Percentiles rank a stretch among this genome's conserved stretches.
These are phyloP conservation scores for Diplotaxis tenuifolia DNA, from an alignment of 345 rosid species.

Conservation along the genomic window DNA sequence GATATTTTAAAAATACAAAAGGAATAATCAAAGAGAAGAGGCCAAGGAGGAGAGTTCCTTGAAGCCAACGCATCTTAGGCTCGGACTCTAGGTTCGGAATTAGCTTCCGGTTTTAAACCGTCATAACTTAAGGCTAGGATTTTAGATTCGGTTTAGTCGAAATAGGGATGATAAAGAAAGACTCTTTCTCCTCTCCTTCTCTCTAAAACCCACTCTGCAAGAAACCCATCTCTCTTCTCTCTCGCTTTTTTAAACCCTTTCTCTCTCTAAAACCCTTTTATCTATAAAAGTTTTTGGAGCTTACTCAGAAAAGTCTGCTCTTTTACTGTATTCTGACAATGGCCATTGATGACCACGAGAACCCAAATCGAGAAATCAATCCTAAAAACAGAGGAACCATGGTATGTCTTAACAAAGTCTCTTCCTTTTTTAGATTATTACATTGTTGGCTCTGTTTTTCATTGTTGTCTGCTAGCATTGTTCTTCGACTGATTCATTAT, in stretches of 20 bases:
- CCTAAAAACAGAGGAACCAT: constrained; percentile 63
- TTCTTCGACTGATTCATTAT: neutral
- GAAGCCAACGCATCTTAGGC: constrained; percentile 49
- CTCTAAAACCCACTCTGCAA: neutral
- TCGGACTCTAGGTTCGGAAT: constrained; percentile 6
- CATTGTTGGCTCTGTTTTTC: neutral
- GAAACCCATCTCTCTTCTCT: neutral
- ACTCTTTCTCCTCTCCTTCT: neutral
- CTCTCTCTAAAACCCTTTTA: neutral
- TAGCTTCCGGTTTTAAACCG: neutral
- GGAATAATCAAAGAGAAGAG: constrained; percentile 35
- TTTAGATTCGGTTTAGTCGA: neutral
- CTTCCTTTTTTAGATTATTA: neutral
- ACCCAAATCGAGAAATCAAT: constrained; percentile 63
- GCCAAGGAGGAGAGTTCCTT: constrained; percentile 61
- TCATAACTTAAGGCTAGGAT: neutral
- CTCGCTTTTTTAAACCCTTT: neutral
- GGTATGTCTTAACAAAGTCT: constrained; percentile 31
- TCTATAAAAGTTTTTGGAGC: neutral
- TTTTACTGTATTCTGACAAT: neutral
- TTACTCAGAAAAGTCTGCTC: neutral
- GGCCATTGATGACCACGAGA: constrained; percentile 46
- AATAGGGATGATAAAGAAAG: neutral
- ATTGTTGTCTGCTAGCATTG: neutral
- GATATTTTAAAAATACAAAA: neutral